Conservation (phyloP, 2,329 filamentous ascomycete species). For the Rutstroemia sp. region DNA sequence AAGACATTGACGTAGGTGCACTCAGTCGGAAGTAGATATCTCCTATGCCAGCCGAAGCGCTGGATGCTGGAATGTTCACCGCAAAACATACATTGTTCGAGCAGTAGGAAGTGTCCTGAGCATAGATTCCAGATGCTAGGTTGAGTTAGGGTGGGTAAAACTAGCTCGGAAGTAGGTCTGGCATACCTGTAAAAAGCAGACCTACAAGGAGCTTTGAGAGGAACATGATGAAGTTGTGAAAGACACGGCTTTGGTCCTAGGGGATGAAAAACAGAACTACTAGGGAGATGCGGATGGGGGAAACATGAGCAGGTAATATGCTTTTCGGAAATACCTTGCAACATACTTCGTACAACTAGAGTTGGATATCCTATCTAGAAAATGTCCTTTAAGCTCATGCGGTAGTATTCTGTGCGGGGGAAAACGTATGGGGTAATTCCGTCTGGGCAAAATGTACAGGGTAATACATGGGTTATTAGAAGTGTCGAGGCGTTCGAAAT, state of each 20-base stretch:
- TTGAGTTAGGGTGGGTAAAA: neutral
- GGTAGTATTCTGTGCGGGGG: no score
- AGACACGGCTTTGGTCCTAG: neutral
- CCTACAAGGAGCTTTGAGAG: neutral
- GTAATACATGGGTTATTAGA: no score
- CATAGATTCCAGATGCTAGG: conserved; percentile 14
- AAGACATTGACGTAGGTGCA: conserved; percentile 44
- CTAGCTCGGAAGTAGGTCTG: neutral
- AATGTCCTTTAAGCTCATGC: no score
- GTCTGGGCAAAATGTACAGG: no score
- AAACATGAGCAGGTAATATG: neutral
- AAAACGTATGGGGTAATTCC: no score
- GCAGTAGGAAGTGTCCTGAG: conserved; percentile 20
- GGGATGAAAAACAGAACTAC: neutral
- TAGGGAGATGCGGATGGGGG: neutral
- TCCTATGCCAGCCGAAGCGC: conserved; percentile 41
- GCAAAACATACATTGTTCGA: conserved; percentile 32
- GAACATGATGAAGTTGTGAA: neutral
- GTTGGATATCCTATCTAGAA: no score
- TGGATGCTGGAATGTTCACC: conserved; percentile 47
- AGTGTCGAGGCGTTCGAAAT: no score
- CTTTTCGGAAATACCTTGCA: neutral
- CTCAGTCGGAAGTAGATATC: conserved; percentile 52
- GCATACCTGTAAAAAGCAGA: conserved; percentile 1
- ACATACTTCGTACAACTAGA: neutral